Evolutionary conservation across 139 green algal species (phyloP).

Genomic region (Chlamydomonas sphaeroides): DNA sequence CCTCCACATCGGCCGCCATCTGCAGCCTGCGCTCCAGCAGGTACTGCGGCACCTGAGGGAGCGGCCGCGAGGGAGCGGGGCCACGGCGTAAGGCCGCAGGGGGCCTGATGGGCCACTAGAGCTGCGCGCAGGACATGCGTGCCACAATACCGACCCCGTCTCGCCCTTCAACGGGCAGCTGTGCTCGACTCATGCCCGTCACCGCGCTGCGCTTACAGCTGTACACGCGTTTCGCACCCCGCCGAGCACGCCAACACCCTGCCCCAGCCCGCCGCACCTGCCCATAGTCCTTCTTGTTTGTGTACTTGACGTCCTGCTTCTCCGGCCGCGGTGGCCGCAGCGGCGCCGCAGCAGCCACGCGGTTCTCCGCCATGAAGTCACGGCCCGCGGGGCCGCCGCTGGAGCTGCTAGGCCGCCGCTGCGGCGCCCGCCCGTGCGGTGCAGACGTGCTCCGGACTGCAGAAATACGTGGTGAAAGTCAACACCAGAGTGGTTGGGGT

Average conservation of each 20-base stretch:
- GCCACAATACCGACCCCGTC: too few species aligned
- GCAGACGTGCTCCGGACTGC: conserved; percentile 44
- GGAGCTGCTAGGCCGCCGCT: not conserved
- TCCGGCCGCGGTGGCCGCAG: conserved; percentile 27
- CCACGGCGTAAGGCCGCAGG: too few species aligned
- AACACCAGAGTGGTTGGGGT: too few species aligned
- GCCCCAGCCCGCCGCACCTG: conserved; percentile 1
- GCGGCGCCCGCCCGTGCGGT: conserved; percentile 4
- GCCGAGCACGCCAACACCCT: too few species aligned
- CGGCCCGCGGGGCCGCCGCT: conserved; percentile 11
- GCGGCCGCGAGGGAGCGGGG: not conserved
- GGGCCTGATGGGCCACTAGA: too few species aligned
- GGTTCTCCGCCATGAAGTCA: conserved; percentile 69
- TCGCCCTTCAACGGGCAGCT: too few species aligned
- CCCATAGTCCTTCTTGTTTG: conserved; percentile 62
- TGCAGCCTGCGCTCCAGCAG: conserved; percentile 73
- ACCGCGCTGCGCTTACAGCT: too few species aligned
- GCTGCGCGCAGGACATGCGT: too few species aligned
- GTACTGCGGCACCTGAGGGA: conserved; percentile 59
- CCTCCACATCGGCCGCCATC: conserved; percentile 53
- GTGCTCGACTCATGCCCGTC: too few species aligned
- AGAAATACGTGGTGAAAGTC: too few species aligned
- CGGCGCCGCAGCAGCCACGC: conserved; percentile 24
- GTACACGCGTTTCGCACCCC: too few species aligned
- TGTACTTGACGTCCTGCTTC: conserved; percentile 40